These are phyloP conservation scores for Kazachstania africana DNA, from an alignment of 805 yeast genomes.

Conservation along the genomic window DNA sequence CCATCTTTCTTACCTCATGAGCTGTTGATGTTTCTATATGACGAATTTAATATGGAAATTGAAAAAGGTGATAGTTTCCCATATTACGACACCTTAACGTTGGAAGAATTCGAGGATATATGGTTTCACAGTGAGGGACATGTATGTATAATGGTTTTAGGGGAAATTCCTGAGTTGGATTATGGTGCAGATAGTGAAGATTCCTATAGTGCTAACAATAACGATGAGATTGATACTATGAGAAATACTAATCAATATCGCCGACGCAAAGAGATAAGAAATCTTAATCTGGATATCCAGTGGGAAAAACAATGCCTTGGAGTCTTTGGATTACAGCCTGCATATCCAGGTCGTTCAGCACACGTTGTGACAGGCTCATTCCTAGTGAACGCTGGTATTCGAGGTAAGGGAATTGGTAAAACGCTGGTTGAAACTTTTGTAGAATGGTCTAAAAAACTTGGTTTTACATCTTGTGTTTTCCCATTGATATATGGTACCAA, in stretches of 20 bases:
- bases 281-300: conserved; percentile 34
- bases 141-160: conserved; percentile 48
- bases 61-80: conserved; percentile 83
- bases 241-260: conserved; percentile 18
- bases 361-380: conserved; percentile 89
- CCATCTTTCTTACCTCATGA: conserved; percentile 60
- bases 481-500: conserved; percentile 85
- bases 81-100: conserved; percentile 64
- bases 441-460: conserved; percentile 85
- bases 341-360: conserved; percentile 85
- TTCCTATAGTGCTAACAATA: background rate
- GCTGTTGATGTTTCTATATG: conserved; percentile 67
- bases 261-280: conserved; percentile 18
- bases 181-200: conserved; percentile 12
- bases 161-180: conserved; percentile 49
- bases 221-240: conserved; percentile 7
- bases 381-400: conserved; percentile 81
- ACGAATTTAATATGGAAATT: conserved; percentile 88
- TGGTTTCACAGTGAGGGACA: conserved; percentile 62
- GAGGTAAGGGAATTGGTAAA: conserved; percentile 86
- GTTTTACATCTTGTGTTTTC: conserved; percentile 75
- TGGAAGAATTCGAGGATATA: conserved; percentile 66
- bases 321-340: conserved; percentile 71
- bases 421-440: conserved; percentile 73
- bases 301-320: conserved; percentile 95